Evolutionary conservation across 1,284 basidiomycete species (phyloP), one percentile per base, ranked within the genome.

Genomic region (Rugosomyces carneus): DNA sequence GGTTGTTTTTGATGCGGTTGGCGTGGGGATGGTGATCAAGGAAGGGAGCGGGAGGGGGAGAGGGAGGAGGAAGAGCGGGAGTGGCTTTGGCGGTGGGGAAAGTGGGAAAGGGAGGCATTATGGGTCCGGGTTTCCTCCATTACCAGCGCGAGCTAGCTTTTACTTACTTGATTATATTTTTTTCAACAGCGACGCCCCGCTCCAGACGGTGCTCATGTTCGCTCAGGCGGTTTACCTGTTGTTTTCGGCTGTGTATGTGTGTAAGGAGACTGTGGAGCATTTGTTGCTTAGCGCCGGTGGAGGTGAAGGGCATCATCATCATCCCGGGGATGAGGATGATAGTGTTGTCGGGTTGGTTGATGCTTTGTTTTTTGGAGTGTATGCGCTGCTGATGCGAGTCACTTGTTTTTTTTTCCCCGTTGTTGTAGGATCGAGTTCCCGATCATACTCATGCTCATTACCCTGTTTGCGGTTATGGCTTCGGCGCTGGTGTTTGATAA

Each of bases 1-100:
- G 75, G 81, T 96, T 23, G 93, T 98, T 0, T 99, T 98, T 59
- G 95, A 99, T 62, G 80, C 92, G 2, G 72, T 92, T 53, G 91
- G 91, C 0, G 75, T 93, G 69, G 75, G n/a, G 67, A 70, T 18
- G n/a, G n/a, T n/a, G n/a, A n/a, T n/a, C 53, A 44, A 18, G 41
- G 40, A 27, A 42, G 42, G 19, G 46, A 36, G 15, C 44, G 40
- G 32, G n/a, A n/a, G n/a, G n/a, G n/a, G n/a, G n/a, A n/a, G n/a
- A n/a, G n/a, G n/a, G n/a, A n/a, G n/a, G n/a, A n/a, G n/a, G n/a
- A n/a, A n/a, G n/a, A n/a, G 38, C 47, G 15, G 51, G 50, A 19
- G 41, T 42, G 20, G 5, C 24, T 26, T 31, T 54, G 44, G 20
- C n/a, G 49, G 48, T 5, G 44, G 40, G 20, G 52, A 53, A 42